Evolutionary conservation across 345 rosid genomes (phyloP).

Genomic region (Rhodomyrtus tomentosa): DNA sequence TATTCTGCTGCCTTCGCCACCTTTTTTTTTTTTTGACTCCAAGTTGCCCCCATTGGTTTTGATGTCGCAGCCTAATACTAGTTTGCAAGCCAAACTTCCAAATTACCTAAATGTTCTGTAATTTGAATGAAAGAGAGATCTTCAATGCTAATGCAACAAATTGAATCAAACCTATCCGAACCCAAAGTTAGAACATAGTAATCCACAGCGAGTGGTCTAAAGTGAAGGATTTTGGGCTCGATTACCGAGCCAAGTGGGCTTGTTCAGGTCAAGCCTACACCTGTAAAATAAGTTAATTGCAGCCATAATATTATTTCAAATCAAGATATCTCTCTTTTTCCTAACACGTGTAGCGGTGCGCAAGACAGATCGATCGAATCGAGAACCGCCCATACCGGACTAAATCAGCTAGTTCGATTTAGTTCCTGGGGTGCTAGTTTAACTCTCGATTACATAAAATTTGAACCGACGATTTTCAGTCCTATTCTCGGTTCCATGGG

Average conservation of each 20-base stretch:
- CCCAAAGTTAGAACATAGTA: not conserved
- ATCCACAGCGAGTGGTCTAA: not conserved
- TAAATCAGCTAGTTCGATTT: no score
- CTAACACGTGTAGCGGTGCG: no score
- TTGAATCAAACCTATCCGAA: not conserved
- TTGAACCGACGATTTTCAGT: no score
- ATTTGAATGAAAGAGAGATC: not conserved
- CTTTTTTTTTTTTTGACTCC: not conserved
- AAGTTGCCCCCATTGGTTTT: not conserved
- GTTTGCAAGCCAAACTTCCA: not conserved
- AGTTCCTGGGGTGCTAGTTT: no score
- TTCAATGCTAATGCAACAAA: not conserved
- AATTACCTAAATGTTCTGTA: not conserved
- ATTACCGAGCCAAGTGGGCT: not conserved
- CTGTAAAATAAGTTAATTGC: no score
- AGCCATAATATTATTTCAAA: not conserved
- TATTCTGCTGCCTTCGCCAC: not conserved
- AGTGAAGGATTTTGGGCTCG: not conserved
- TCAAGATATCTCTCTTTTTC: not conserved
- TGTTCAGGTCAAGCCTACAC: not conserved
- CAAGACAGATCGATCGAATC: no score
- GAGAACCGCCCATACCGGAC: no score
- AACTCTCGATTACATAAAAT: no score
- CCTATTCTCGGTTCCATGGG: no score
- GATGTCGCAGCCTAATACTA: not conserved